These are phyloP conservation scores for Entomortierella chlamydospora DNA, from an alignment of 192 early-diverging fungal genomes.

Conservation along the genomic window DNA sequence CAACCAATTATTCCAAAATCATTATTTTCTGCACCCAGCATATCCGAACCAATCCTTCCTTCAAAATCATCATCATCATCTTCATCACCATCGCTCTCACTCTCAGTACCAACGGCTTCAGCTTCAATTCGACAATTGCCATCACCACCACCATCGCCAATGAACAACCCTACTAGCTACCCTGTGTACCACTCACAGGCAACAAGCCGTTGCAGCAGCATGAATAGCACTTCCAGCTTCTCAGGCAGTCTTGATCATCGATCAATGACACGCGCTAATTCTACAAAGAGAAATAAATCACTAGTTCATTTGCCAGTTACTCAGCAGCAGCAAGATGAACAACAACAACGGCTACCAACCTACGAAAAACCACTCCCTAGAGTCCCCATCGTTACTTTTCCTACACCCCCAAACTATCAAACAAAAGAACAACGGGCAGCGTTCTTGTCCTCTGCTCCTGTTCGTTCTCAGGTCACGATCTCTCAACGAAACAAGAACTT, in stretches of 20 bases:
- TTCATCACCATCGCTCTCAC: background rate
- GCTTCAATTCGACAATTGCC: background rate
- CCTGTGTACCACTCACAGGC: background rate
- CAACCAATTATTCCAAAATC: background rate
- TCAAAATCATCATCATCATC: background rate
- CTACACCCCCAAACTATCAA: background rate
- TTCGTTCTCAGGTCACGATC: slow-evolving; percentile 14
- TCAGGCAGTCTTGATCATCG: slow-evolving; percentile 29
- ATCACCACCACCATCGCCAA: background rate
- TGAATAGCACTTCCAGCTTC: slow-evolving; percentile 17
- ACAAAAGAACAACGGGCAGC: no score
- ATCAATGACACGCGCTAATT: slow-evolving; percentile 20
- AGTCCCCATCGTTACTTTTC: background rate
- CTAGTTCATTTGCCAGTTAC: background rate
- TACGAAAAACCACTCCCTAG: background rate
- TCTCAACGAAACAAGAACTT: slow-evolving; percentile 5
- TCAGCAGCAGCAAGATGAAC: no score
- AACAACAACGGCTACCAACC: background rate
- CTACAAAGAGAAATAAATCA: background rate
- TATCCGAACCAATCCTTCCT: no score
- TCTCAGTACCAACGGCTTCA: no score
- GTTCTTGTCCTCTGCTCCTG: slow-evolving; percentile 33
- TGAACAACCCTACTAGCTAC: background rate
- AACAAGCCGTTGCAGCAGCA: slow-evolving; percentile 22
- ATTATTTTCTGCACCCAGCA: no score